Evolutionary conservation across 2,329 filamentous ascomycete genomes (phyloP), one percentile per base, ranked within the genome.

Genomic region (Ceratocystis colombiana): DNA sequence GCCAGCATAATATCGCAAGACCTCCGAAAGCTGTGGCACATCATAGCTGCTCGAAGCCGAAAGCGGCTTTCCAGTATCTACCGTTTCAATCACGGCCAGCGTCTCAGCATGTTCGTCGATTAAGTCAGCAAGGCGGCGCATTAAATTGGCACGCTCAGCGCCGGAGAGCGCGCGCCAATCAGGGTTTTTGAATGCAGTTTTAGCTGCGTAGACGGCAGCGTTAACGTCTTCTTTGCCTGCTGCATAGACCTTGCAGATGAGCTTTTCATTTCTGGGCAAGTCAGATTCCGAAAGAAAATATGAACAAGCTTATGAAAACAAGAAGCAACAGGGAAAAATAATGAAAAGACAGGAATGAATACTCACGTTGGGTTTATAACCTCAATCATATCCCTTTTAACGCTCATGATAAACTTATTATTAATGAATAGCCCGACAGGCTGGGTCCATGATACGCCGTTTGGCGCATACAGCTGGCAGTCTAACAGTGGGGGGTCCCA

Each of bases 31-130:
- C 66, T 80, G 77, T 25, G 74, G 72, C 7, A 91, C 75, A 73
- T 90, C 87, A 64, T 84, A 84, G 53, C 78, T 79, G n/a, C 86
- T 76, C 1, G 87, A 82, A 17, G 85, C 82, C 2, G 78, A 75
- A 74, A 88, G 89, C 3, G 88, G 86, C 74, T 93, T 91, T 73
- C 88, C 89, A 71, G 90, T 92, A 74, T 94, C 88, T 80, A 89
- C 87, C 0, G 88, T 87, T 76, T 94, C 88, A 61, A 81, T 77
- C 12, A 78, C 76, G 45, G 78, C 77, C 22, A 81, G 72, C 1
- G 72, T 72, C 68, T 79, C 79, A 33, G 79, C 80, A 73, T 94
- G 80, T 71, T 85, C 73, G 63, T 86, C 84, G 45, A 92, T 78
- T 44, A 93, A 77, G 68, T 87, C 82, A 22, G 87, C 85, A 37